Conservation (phyloP, 2,329 filamentous ascomycete genomes). For the Epichloe gansuensis region DNA sequence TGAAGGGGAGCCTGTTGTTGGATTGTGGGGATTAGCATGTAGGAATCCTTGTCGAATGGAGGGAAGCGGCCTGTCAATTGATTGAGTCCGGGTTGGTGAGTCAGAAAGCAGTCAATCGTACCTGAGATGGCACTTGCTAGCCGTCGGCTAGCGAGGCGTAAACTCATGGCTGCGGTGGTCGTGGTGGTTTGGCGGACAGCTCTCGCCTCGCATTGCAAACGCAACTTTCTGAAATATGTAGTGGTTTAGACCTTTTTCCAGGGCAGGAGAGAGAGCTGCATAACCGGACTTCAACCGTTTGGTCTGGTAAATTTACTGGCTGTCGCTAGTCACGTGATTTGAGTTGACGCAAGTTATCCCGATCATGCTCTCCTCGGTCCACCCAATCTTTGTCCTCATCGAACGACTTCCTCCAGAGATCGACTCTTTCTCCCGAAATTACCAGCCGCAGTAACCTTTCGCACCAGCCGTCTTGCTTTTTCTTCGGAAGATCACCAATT, state of each 20-base stretch:
- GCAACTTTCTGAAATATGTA: not conserved
- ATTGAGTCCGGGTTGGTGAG: not conserved
- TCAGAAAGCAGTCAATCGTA: conserved; percentile 24
- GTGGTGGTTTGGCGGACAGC: not conserved
- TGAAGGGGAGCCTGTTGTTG: conserved; percentile 6
- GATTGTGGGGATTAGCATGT: not conserved
- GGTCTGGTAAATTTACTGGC: no score
- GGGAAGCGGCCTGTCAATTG: no score
- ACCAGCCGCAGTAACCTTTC: not conserved
- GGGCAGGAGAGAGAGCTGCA: not conserved
- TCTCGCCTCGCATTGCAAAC: not conserved
- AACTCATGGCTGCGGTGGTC: conserved; percentile 41
- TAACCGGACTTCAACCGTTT: conserved; percentile 15
- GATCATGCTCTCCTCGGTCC: conserved; percentile 2
- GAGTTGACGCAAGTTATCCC: not conserved
- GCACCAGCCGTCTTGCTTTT: not conserved
- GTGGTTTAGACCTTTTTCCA: not conserved
- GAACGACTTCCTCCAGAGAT: not conserved
- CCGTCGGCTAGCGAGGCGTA: conserved; percentile 51
- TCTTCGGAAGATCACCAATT: conserved; percentile 3
- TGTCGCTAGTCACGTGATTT: no score
- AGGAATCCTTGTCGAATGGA: not conserved
- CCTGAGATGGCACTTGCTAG: conserved; percentile 39
- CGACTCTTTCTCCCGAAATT: not conserved
- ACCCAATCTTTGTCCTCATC: conserved; percentile 9